Evolutionary conservation across 257 asterid species (phyloP), one percentile per base, ranked within the genome.

Genomic region (Nicotiana tomentosiformis): DNA sequence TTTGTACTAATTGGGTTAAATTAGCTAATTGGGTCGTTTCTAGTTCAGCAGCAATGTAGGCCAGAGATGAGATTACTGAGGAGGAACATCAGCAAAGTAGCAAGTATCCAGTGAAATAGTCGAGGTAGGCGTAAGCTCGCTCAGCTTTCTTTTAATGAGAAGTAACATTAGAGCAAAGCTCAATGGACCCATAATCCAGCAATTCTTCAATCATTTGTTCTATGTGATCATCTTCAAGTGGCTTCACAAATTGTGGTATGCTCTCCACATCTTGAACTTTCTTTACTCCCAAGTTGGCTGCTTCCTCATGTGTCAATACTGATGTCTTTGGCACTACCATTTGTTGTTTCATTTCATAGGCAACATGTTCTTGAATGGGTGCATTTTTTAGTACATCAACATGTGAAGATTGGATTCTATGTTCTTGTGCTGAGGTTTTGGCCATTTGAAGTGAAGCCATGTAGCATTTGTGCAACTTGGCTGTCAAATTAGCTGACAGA

Each of bases 161-260:
- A 20, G 88, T 66, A 85, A 84, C 68, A 51, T 70, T 88, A 66
- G 91, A 85, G 82, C 87, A 90, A 64, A 95, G 89, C 87, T 95
- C 98, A 68, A 95, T 61, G 0, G 98, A 89, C 10, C 93, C 91
- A 81, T 90, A 91, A 82, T 95, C 90, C 77, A 95, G 90, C 89
- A 95, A 77, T 88, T 95, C 98, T 77, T 92, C 91, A 83, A 95
- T 95, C 98, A 93, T 93, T 88, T 93, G 96, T 84, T 92, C 95
- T 33, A 95, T 93, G 20, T 93, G 91, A 84, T 91, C 94, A 78
- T 95, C 98, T 85, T 93, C 98, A 64, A 91, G 88, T 35, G 86
- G 83, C 84, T 84, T 85, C 14, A 86, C 76, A 56, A 56, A 69
- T 65, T 84, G 85, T 20, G 82, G 84, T 35, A 60, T 69, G 11